phyloP scores from a whole-genome alignment of 1,139 yeast species.

The Scheffersomyces lignicola region DNA sequence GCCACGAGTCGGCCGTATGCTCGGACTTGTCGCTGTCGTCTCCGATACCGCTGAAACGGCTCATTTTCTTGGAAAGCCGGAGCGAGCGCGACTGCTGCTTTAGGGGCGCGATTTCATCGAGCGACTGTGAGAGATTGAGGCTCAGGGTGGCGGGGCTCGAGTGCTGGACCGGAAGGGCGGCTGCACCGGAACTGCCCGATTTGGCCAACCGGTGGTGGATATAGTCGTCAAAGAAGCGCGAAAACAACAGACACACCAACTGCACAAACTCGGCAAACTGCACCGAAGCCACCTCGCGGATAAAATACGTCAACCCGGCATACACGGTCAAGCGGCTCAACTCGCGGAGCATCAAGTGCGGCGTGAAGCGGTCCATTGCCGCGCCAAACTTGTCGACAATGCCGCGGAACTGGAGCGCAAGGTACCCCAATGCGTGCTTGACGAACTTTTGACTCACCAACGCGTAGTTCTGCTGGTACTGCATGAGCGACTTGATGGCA shows the following conservation, averaged over 20 bases:
- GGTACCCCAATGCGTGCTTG: conserved; percentile 45
- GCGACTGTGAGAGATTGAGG: conserved; percentile 12
- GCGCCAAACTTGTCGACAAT: conserved; percentile 30
- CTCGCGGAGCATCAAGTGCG: conserved; percentile 27
- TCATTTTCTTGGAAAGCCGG: conserved; percentile 30
- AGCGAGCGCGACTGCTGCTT: conserved; percentile 36
- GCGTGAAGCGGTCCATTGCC: conserved; percentile 23
- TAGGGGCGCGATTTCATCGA: conserved; percentile 17
- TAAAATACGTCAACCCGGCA: conserved; percentile 63
- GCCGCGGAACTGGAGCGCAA: conserved; percentile 43
- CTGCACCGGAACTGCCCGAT: conserved; percentile 14
- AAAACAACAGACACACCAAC: conserved; percentile 23
- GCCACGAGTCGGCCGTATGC: conserved; percentile 9
- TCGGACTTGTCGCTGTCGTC: conserved; percentile 7
- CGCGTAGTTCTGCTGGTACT: conserved; percentile 64
- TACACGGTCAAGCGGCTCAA: conserved; percentile 51
- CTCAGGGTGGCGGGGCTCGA: conserved; percentile 10
- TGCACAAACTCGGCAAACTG: conserved; percentile 31
- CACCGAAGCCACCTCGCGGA: conserved; percentile 54
- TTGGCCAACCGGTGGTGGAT: conserved; percentile 23
- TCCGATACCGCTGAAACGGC: conserved; percentile 20
- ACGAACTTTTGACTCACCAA: conserved; percentile 55
- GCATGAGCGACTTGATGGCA: conserved; percentile 71
- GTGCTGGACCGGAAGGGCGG: no score
- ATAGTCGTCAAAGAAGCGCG: conserved; percentile 29